Evolutionary conservation across 2,329 filamentous ascomycete species (phyloP), one percentile per base, ranked within the genome.

Genomic region (Ceratocystis huliohia): DNA sequence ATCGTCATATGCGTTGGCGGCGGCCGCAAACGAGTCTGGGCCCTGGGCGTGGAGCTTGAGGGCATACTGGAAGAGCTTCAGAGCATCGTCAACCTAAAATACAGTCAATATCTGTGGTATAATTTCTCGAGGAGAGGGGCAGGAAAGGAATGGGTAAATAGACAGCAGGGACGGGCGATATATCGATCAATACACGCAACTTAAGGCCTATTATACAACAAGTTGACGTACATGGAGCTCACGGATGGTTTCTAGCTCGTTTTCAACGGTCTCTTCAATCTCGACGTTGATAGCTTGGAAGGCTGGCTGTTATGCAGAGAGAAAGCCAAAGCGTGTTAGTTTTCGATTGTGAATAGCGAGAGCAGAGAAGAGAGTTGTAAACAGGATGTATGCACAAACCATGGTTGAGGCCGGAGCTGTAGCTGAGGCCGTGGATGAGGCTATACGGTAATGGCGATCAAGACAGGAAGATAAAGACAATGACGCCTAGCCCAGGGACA

Each of bases 211-310:
- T 48, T 41, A 15, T 41, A 41, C 46, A 13, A 41, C 3, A 17
- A 48, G n/a, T 53, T 13, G 17, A 71, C 75, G 61, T 70, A 84
- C 83, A 73, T 96, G 92, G 64, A 99, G 86, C 75, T 97, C 93
- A 74, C 93, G 94, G 44, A 92, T 96, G 72, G 94, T 91, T 74
- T 99, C 94, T 73, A 96, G 80, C 76, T 96, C 92, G 72, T 96
- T 90, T 73, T 96, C 91, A 70, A 88, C 80, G 67, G 90, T 89
- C 73, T 95, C 90, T 77, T 96, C 94, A 8, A 90, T 88, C 76
- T 96, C 92, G 76, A 97, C 84, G 74, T 99, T 99, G 75, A 96
- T 86, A 65, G 93, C 90, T 72, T 88, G 85, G 78, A 95, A 97
- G 72, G 84, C 82, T 70, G 83, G 81, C 83, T 84, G 68, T 69